Evolutionary conservation across 148 eudicot species (phyloP), one percentile per base, ranked within the genome.

Genomic region (Spergularia bocconei): DNA sequence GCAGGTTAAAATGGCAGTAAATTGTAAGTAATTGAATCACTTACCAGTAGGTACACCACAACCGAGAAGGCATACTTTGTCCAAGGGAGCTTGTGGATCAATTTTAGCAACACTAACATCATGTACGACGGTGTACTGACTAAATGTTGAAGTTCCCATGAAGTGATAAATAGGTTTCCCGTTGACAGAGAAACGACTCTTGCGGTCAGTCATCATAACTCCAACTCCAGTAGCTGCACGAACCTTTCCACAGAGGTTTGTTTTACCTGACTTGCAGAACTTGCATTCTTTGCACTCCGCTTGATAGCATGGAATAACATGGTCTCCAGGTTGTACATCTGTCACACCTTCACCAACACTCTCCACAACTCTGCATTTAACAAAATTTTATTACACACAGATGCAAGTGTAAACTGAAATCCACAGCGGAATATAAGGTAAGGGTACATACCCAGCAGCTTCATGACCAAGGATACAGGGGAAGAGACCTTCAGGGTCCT

Each of bases 391-490:
- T 57, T 19, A 65, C 36, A 52, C 52, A 73, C 15, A 16, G 4
- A 54, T 55, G 39, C 2, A 75, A 59, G 56, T 9, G 70, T 2
- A 57, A 47, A 33, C 6, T 36, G 33, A 23, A 57, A 66, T 38
- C n/a, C 23, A 53, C 2, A 19, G 69, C 23, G 47, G n/a, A 2
- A 53, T 48, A 51, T 16, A 54, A 66, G 59, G 19, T 53, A 8
- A n/a, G n/a, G 1, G 10, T 36, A 70, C 85, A 61, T 88, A 96
- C 99, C 99, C 99, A n/a, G 99, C 99, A 85, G 99, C 99, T 83
- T 96, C 99, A 61, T 96, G 99, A 77, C 99, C 99, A 80, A 96
- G 99, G 81, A 96, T 89, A 77, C 99, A 92, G n/a, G 99, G 99
- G 79, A 96, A 96, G 48, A 96, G 94, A 82, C 97, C 99, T 85